phyloP scores from a whole-genome alignment of 2,329 filamentous ascomycete genomes.

The Daldinia eschscholtzii region DNA sequence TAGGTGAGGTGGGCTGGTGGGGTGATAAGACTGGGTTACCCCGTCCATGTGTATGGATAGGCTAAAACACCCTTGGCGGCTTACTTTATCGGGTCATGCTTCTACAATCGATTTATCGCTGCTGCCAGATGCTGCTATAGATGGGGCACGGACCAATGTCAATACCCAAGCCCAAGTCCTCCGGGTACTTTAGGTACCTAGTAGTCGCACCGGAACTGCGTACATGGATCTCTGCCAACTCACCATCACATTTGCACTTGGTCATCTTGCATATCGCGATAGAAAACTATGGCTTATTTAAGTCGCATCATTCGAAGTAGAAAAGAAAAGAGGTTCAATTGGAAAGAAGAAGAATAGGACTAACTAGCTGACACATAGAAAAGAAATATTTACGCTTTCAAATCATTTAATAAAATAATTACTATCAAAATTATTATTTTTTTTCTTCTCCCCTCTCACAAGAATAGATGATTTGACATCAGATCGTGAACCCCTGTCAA shows the following conservation, averaged over 20 bases:
- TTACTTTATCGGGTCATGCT: slow-evolving; percentile 31
- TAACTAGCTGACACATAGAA: background rate
- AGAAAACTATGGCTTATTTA: slow-evolving; percentile 25
- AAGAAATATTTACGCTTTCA: slow-evolving; percentile 6
- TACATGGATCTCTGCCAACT: slow-evolving; percentile 46
- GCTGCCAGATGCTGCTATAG: slow-evolving; percentile 3
- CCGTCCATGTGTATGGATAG: slow-evolving; percentile 23
- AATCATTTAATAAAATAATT: slow-evolving; percentile 11
- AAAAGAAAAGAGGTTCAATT: slow-evolving; percentile 13
- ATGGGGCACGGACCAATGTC: slow-evolving; percentile 35
- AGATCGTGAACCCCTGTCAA: slow-evolving; percentile 41
- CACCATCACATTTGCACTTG: slow-evolving; percentile 43
- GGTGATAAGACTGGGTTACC: slow-evolving; percentile 14
- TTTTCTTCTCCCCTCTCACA: background rate
- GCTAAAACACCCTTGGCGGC: slow-evolving; percentile 18
- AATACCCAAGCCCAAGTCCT: slow-evolving; percentile 13
- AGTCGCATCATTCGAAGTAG: slow-evolving; percentile 24
- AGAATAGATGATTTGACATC: slow-evolving; percentile 32
- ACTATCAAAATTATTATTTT: background rate
- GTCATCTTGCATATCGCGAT: slow-evolving; percentile 39
- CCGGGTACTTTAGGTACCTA: no score
- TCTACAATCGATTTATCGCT: slow-evolving; percentile 42
- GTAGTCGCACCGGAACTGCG: slow-evolving; percentile 9
- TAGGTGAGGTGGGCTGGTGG: slow-evolving; percentile 21
- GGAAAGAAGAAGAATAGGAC: slow-evolving; percentile 28